Evolutionary conservation across 2,329 filamentous ascomycete species (phyloP).

Genomic region (Fusarium mundagurra): DNA sequence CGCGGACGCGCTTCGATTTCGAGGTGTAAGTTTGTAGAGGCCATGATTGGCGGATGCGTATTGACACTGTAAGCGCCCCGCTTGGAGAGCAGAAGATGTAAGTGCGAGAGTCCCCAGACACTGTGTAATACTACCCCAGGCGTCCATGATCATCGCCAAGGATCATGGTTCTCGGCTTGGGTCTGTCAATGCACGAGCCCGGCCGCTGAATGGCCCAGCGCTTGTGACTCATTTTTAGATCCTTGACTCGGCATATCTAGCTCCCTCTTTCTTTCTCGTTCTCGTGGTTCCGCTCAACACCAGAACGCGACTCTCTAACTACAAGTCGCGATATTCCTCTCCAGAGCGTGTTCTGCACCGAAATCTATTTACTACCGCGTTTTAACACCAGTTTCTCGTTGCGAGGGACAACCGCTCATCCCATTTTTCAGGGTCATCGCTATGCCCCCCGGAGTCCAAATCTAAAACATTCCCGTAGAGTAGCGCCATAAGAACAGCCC

Average conservation of each 20-base stretch:
- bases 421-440: slow-evolving; percentile 35
- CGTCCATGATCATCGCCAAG: slow-evolving; percentile 33
- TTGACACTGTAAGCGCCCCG: slow-evolving; percentile 28
- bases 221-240: slow-evolving; percentile 48
- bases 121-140: slow-evolving; percentile 26
- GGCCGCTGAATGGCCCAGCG: slow-evolving; percentile 47
- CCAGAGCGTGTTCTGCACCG: slow-evolving; percentile 12
- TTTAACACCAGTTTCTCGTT: slow-evolving; percentile 7
- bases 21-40: slow-evolving; percentile 31
- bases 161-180: slow-evolving; percentile 40
- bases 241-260: slow-evolving; percentile 30
- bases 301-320: slow-evolving; percentile 15
- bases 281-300: neutral
- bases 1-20: slow-evolving; percentile 21
- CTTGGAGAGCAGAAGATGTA: neutral
- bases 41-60: slow-evolving; percentile 23
- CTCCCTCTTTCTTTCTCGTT: neutral
- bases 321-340: slow-evolving; percentile 10
- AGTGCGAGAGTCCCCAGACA: slow-evolving; percentile 18
- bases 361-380: slow-evolving; percentile 27
- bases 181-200: slow-evolving; percentile 44
- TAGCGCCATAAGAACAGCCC: neutral
- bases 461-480: slow-evolving; percentile 10
- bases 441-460: slow-evolving; percentile 4
- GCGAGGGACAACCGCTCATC: slow-evolving; percentile 26